Evolutionary conservation across 2,329 filamentous ascomycete species (phyloP).

Genomic region (Colletotrichum eleusines): DNA sequence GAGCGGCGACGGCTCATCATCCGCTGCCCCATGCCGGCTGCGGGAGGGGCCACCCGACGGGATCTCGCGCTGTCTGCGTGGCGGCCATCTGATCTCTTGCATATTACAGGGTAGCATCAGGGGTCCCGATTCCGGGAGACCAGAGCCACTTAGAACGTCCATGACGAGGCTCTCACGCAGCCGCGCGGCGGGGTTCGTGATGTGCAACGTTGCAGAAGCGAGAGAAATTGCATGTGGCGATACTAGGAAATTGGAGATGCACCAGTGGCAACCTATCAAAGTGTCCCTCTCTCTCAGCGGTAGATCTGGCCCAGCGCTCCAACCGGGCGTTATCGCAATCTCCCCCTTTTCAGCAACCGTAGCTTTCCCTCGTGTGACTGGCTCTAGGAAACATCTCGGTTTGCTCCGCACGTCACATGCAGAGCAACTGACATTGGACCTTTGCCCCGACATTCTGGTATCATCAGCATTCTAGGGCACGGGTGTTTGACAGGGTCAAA

Average conservation of each 20-base stretch:
- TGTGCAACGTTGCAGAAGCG: slow-evolving; percentile 33
- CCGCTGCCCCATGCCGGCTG: slow-evolving; percentile 3
- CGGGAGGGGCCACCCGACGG: neutral
- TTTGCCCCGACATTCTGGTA: neutral
- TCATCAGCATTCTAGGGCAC: too few relatives aligned
- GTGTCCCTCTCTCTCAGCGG: neutral
- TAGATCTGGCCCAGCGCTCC: neutral
- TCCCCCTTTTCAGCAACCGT: neutral
- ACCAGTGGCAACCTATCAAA: neutral
- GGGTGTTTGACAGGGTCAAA: neutral
- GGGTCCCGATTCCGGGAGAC: neutral
- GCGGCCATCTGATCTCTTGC: slow-evolving; percentile 37
- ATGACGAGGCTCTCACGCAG: slow-evolving; percentile 18
- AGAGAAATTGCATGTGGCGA: neutral
- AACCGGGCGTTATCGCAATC: neutral
- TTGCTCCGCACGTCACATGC: slow-evolving; percentile 1
- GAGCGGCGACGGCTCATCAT: slow-evolving; percentile 15
- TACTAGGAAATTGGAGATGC: neutral
- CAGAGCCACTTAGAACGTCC: slow-evolving; percentile 2
- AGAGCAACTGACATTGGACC: slow-evolving; percentile 3
- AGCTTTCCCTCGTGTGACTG: neutral
- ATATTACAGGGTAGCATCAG: slow-evolving; percentile 27
- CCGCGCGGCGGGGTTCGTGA: neutral
- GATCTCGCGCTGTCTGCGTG: neutral
- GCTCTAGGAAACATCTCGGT: neutral